These are phyloP conservation scores for Penicillium mononematosum DNA, from an alignment of 495 filamentous ascomycete genomes.

Conservation along the genomic window DNA sequence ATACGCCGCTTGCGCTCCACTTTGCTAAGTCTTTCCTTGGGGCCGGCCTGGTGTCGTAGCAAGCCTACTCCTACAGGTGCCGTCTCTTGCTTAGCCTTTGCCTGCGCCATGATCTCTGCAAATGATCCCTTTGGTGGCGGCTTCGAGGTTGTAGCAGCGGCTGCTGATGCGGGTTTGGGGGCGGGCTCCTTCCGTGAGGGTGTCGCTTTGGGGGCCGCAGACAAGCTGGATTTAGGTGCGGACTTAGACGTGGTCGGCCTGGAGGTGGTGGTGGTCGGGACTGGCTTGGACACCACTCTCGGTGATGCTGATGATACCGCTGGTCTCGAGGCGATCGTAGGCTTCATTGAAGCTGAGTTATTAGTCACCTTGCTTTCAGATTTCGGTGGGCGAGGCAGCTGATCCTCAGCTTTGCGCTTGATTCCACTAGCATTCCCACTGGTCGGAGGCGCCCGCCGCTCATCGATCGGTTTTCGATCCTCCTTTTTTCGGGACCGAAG, in stretches of 20 bases:
- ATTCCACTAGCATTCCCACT: conserved; percentile 24
- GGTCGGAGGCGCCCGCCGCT: conserved; percentile 17
- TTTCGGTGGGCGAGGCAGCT: conserved; percentile 32
- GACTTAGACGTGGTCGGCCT: conserved; percentile 21
- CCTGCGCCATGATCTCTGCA: conserved; percentile 43
- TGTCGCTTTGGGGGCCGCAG: conserved; percentile 22
- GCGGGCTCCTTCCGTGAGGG: conserved; percentile 11
- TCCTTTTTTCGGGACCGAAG: conserved; percentile 31
- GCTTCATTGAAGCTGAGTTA: conserved; percentile 15
- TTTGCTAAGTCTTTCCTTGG: conserved; percentile 43
- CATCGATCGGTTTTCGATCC: conserved; percentile 21
- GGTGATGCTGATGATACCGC: conserved; percentile 15
- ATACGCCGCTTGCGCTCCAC: conserved; percentile 40
- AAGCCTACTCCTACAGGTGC: conserved; percentile 36
- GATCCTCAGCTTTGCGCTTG: conserved; percentile 48
- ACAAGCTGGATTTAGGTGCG: conserved; percentile 18
- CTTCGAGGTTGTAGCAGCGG: conserved; percentile 29
- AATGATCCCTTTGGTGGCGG: conserved; percentile 45
- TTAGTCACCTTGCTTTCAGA: conserved; percentile 24
- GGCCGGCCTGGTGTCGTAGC: conserved; percentile 37
- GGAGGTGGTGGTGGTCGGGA: conserved; percentile 12
- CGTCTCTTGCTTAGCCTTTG: conserved; percentile 38
- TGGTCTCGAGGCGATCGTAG: conserved; percentile 6
- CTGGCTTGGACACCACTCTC: conserved; percentile 20
- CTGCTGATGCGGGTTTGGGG: conserved; percentile 7